Evolutionary conservation across 305 asterid species (phyloP).

Genomic region (Solanum hybrid): DNA sequence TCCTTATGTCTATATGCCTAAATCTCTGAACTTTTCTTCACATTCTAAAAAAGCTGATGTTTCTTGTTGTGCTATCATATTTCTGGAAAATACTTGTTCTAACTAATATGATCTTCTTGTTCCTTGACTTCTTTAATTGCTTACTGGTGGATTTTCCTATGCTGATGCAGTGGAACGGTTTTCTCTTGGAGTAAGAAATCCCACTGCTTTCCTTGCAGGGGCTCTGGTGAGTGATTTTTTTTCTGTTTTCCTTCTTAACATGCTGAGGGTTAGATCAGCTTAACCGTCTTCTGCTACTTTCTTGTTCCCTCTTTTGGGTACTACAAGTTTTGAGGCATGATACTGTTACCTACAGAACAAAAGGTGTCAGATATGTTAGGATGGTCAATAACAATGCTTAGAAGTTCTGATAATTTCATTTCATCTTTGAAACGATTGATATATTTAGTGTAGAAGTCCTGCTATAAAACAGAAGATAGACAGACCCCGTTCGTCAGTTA

Average conservation of each 20-base stretch:
- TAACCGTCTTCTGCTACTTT: background rate
- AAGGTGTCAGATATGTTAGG: background rate
- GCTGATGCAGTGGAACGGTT: conserved; percentile 72
- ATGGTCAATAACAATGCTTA: background rate
- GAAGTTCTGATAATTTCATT: background rate
- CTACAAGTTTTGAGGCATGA: background rate
- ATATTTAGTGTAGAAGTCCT: background rate
- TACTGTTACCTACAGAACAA: background rate
- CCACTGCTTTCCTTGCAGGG: conserved; percentile 87
- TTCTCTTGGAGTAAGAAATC: conserved; percentile 83
- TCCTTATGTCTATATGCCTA: background rate
- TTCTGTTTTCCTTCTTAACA: conserved; percentile 1
- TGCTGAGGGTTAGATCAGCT: background rate
- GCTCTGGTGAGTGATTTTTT: conserved; percentile 57
- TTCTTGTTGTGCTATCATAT: background rate
- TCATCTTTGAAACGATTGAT: background rate
- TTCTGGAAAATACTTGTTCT: background rate
- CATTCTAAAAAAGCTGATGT: background rate
- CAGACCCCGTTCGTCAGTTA: background rate
- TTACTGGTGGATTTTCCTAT: conserved; percentile 9
- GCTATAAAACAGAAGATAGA: background rate
- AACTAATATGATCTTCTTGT: conserved; percentile 1
- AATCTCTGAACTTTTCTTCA: background rate
- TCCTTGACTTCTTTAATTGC: conserved; percentile 4
- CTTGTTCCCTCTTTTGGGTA: background rate